Conservation (phyloP, 73 alveolate species). For the Paramecium pentaurelia region DNA sequence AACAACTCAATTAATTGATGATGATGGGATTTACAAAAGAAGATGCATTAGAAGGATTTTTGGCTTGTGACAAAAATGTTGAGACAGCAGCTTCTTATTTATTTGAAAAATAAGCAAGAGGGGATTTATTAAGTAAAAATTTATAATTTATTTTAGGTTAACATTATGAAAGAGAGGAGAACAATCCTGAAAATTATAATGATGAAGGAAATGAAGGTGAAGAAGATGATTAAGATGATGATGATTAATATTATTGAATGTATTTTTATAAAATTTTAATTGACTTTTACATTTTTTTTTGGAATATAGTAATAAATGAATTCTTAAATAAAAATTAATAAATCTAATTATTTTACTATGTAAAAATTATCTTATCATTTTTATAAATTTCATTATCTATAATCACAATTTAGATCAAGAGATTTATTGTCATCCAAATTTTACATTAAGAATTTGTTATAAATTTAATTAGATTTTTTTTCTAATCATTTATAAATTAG, state of each 20-base stretch:
- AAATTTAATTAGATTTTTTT: too few species aligned
- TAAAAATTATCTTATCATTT: too few species aligned
- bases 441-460: too few species aligned
- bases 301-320: too few species aligned
- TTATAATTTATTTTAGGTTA: not conserved
- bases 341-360: too few species aligned
- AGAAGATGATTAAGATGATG: not conserved
- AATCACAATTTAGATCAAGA: too few species aligned
- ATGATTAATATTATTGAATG: not conserved
- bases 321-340: too few species aligned
- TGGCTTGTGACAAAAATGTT: constrained; percentile 49
- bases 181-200: not conserved
- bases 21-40: constrained; percentile 41
- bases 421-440: too few species aligned
- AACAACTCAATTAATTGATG: not conserved
- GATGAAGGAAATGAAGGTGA: not conserved
- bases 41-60: constrained; percentile 50
- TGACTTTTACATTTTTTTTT: not conserved
- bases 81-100: constrained; percentile 41
- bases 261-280: not conserved
- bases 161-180: not conserved
- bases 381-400: too few species aligned
- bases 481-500: too few species aligned
- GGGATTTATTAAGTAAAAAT: constrained; percentile 25
- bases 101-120: constrained; percentile 21